Percentiles rank a stretch among this genome's conserved stretches.
Conservation (phyloP, 169 alveolate genomes). For the Besnoitia besnoiti region DNA sequence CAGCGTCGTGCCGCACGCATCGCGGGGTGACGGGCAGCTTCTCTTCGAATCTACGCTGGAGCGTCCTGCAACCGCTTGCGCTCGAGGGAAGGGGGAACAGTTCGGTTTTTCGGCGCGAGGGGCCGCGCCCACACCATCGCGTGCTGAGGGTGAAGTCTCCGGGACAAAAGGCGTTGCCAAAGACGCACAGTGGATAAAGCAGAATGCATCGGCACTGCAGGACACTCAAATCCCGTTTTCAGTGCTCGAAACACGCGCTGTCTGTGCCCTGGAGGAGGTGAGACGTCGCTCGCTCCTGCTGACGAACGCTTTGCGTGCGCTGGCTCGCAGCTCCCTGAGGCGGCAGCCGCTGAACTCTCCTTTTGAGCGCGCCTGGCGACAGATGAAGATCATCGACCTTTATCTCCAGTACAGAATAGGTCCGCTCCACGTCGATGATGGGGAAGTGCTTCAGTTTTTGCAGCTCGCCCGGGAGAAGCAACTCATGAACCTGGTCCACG, state of each 20-base stretch:
- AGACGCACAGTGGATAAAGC: not conserved
- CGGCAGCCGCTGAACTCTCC: not conserved
- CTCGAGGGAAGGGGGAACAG: not conserved
- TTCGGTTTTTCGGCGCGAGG: not conserved
- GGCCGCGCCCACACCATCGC: not conserved
- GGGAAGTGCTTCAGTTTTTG: not conserved
- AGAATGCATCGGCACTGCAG: not conserved
- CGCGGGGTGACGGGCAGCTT: not conserved
- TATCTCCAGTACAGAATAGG: not conserved
- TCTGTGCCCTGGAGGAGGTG: not conserved
- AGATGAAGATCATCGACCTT: not conserved
- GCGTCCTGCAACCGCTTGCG: not conserved
- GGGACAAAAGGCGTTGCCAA: not conserved
- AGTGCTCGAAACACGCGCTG: not conserved
- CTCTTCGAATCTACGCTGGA: not conserved
- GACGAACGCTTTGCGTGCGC: not conserved
- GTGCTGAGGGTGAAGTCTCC: not conserved
- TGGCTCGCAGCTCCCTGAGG: not conserved
- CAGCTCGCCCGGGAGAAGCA: not conserved
- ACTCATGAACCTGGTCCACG: not conserved
- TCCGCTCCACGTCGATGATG: not conserved
- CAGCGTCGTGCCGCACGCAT: not conserved
- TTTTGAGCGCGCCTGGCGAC: not conserved
- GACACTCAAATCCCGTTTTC: not conserved
- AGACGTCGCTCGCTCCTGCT: constrained; percentile 12